A percentile compares a stretch with the other conserved stretches of the same genome.
Conservation (phyloP, 73 alveolate genomes). For the Paramecium sexaurelia region DNA sequence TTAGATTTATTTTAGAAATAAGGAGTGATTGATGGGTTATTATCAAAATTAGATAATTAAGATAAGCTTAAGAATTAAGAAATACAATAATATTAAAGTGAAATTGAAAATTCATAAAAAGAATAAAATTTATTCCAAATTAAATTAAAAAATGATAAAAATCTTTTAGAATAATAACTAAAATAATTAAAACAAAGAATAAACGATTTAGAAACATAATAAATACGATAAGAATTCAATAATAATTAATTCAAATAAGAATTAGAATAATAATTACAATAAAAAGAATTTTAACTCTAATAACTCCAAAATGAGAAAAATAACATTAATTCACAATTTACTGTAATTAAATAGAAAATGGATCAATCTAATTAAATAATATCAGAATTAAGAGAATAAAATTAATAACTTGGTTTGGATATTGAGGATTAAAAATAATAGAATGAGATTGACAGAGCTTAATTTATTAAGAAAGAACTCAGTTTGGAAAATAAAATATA, state of each 20-base stretch:
- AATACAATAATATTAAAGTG: not conserved
- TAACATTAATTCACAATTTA: not conserved
- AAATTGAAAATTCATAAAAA: not conserved
- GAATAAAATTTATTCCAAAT: not conserved
- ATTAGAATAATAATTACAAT: not conserved
- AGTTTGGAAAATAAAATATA: not conserved
- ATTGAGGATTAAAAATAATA: not conserved
- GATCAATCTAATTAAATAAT: not conserved
- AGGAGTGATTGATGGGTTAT: not conserved
- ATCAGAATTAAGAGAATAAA: not conserved
- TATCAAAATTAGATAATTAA: not conserved
- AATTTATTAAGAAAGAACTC: slow-evolving; percentile 12
- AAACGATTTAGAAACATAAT: slow-evolving; percentile 4
- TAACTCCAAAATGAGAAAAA: not conserved
- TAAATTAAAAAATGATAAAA: not conserved
- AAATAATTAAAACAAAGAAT: not conserved
- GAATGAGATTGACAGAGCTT: slow-evolving; percentile 28
- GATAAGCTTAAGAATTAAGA: not conserved
- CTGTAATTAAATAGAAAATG: not conserved
- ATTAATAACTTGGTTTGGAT: not conserved
- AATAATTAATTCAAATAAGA: not conserved
- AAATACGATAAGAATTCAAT: not conserved
- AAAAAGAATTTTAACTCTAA: not conserved
- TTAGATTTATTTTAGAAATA: not conserved
- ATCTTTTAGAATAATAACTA: not conserved